Evolutionary conservation across 495 filamentous ascomycete genomes (phyloP).

Genomic region (Tuber melanosporum): DNA sequence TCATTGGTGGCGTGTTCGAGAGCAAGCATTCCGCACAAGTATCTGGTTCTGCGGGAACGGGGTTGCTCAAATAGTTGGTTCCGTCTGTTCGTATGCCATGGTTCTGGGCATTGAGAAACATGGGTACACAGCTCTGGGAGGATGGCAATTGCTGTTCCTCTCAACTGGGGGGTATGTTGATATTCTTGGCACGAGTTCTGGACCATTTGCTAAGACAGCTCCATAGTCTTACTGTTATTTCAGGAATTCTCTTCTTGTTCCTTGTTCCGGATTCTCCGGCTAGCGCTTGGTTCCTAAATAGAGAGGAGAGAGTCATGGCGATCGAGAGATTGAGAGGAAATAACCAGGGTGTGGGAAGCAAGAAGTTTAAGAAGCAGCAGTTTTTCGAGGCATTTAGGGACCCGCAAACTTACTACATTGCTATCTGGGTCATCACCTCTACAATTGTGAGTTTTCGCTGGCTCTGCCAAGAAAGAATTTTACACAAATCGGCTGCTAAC

Average conservation of each 20-base stretch:
- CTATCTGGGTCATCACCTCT: background rate
- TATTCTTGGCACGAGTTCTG: conserved; percentile 58
- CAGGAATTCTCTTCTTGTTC: conserved; percentile 45
- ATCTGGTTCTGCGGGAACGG: conserved; percentile 71
- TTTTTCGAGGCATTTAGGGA: conserved; percentile 50
- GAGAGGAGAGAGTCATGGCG: conserved; percentile 48
- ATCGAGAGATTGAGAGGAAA: conserved; percentile 58
- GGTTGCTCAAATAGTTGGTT: conserved; percentile 50
- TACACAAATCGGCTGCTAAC: background rate
- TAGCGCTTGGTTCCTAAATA: conserved; percentile 47
- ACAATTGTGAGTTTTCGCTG: background rate
- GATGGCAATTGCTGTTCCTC: conserved; percentile 50
- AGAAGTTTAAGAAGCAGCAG: conserved; percentile 60
- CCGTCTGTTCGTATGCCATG: background rate
- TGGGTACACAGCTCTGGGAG: conserved; percentile 53
- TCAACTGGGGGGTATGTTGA: conserved; percentile 41
- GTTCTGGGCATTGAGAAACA: conserved; percentile 1
- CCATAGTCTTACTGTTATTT: conserved; percentile 49
- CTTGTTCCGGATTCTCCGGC: conserved; percentile 51
- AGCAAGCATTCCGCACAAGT: conserved; percentile 58
- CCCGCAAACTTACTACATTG: conserved; percentile 43
- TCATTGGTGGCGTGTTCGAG: conserved; percentile 68
- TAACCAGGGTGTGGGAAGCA: conserved; percentile 64
- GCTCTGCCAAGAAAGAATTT: background rate
- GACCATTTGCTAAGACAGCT: conserved; percentile 45